phyloP scores from a whole-genome alignment of 768 basidiomycete species.

The Ramaria rubella region DNA sequence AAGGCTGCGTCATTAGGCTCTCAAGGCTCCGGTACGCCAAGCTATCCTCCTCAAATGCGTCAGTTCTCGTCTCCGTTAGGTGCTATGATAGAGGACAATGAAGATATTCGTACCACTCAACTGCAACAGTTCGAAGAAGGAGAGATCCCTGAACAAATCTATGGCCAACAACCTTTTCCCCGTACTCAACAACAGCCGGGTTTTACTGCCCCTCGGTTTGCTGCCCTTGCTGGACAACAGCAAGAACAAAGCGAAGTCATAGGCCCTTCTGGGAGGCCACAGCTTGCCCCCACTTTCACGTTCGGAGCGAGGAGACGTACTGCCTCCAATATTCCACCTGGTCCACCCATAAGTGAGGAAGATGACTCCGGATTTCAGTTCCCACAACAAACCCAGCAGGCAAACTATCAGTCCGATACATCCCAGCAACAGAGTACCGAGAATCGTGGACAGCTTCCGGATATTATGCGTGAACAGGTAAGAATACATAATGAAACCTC shows the following conservation, averaged over 20 bases:
- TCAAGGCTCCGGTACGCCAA: conserved; percentile 18
- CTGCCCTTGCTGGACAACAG: conserved; percentile 61
- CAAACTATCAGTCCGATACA: conserved; percentile 26
- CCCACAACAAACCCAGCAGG: conserved; percentile 56
- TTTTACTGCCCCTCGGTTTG: conserved; percentile 87
- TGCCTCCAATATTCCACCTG: conserved; percentile 48
- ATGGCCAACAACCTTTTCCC: conserved; percentile 48
- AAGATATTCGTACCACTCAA: conserved; percentile 35
- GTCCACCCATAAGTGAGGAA: conserved; percentile 63
- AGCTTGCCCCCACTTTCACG: conserved; percentile 87
- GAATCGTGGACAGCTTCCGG: conserved; percentile 65
- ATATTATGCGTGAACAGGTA: conserved; percentile 96
- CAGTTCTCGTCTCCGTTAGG: conserved; percentile 76
- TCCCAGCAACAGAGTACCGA: conserved; percentile 34
- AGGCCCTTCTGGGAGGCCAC: conserved; percentile 76
- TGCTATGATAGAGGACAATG: conserved; percentile 77
- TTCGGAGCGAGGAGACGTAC: conserved; percentile 60
- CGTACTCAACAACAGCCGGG: conserved; percentile 59
- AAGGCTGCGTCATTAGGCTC: conserved; percentile 73
- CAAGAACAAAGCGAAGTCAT: conserved; percentile 51
- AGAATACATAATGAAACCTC: conserved; percentile 12
- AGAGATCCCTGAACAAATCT: conserved; percentile 58
- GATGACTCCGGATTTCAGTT: conserved; percentile 81
- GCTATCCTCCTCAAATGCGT: conserved; percentile 33
- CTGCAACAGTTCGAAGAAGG: conserved; percentile 60